phyloP scores from a whole-genome alignment of 1,284 basidiomycete species.

The Grifola frondosa region DNA sequence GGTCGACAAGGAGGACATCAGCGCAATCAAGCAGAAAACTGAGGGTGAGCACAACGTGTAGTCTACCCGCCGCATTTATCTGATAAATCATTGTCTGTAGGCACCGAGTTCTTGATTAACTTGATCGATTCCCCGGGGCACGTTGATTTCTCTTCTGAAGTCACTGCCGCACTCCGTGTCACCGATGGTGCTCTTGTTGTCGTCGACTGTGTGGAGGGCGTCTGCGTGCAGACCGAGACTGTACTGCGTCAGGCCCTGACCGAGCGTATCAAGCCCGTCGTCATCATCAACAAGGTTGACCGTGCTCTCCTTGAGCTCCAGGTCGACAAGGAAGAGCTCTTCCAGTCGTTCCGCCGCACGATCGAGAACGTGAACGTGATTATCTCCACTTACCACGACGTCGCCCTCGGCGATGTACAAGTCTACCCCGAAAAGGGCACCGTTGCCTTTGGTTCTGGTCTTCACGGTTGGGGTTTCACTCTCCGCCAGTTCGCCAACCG shows the following conservation, averaged over 20 bases:
- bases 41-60: constrained; percentile 55
- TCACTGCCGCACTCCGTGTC: constrained; percentile 99
- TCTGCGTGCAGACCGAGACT: constrained; percentile 99
- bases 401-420: constrained; percentile 95
- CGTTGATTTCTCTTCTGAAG: constrained; percentile 99
- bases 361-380: constrained; percentile 99
- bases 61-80: constrained; percentile 14
- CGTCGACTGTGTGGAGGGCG: constrained; percentile 99
- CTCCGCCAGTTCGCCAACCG: constrained; percentile 95
- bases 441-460: constrained; percentile 98
- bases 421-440: constrained; percentile 99
- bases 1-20: constrained; percentile 87
- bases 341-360: constrained; percentile 97
- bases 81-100: constrained; percentile 41
- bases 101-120: constrained; percentile 99
- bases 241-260: constrained; percentile 96
- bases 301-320: constrained; percentile 99
- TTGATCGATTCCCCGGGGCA: constrained; percentile 99
- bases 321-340: constrained; percentile 95
- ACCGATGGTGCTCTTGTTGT: constrained; percentile 99
- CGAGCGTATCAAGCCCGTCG: constrained; percentile 99
- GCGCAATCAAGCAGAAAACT: constrained; percentile 91
- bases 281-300: constrained; percentile 99
- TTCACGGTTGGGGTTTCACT: constrained; percentile 99
- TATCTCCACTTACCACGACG: constrained; percentile 97